Evolutionary conservation across 2,329 filamentous ascomycete genomes (phyloP), one percentile per base, ranked within the genome.

Genomic region (Paecilomyces sp.): DNA sequence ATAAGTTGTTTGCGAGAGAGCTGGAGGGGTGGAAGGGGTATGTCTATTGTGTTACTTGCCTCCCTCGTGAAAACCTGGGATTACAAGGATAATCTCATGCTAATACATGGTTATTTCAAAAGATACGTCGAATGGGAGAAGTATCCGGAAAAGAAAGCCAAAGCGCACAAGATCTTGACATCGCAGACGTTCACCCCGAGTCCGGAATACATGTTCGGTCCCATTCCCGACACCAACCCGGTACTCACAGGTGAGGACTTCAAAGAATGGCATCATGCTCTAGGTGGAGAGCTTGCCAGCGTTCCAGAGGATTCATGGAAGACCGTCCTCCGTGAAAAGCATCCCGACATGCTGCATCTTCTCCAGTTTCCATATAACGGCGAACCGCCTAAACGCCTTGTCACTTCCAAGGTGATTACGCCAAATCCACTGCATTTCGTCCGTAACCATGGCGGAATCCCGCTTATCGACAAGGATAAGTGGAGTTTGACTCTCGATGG

Each of bases 371-470:
- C 85, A 0, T 87, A 87, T 69, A 87, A 87, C 47, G 85, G 84
- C 0, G 85, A 88, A 62, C 81, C 85, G 0, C 84, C 84, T 0
- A 82, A 86, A 62, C 78, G 82, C 1, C 76, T 88, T 0, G 80
- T 86, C 0, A 80, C 81, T 0, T 79, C 79, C 15, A 78, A 82
- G 24, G 66, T 70, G 0, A 80, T 90, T 47, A 91, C 88, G 0
- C 76, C 80, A 0, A 91, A 89, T 61, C 64, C 76, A 3, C 74
- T 82, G n/a, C 83, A 86, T 64, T 91, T 89, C 63, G 84, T 91
- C 0, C 79, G 88, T 7, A 91, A 91, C 61, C 88, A 91, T 62
- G 87, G 88, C 9, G 87, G 88, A 0, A 85, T 91, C 18, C 88
- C 88, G 0, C 76, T 83, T 7, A 89, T 90, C 58, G 80, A 88